Evolutionary conservation across 768 basidiomycete species (phyloP).

Genomic region (Galerina sulciceps): DNA sequence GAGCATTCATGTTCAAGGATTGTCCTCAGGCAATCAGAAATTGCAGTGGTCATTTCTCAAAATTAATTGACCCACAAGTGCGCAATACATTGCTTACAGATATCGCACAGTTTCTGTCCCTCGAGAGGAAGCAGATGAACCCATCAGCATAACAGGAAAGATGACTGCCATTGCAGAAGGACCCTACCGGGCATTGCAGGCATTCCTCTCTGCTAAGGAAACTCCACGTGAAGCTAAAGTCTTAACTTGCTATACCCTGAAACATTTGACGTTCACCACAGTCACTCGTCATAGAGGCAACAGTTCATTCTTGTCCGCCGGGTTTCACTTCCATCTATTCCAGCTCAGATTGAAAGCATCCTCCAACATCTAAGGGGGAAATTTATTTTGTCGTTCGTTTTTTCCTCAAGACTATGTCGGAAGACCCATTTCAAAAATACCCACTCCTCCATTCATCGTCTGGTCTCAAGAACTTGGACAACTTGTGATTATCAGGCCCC

Average conservation of each 20-base stretch:
- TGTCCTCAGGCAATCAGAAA: constrained; percentile 17
- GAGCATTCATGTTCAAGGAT: constrained; percentile 11
- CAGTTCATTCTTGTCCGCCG: not conserved
- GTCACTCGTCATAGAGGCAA: constrained; percentile 2
- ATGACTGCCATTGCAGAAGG: not conserved
- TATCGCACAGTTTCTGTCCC: constrained; percentile 3
- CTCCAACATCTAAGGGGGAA: not conserved
- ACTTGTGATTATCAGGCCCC: not conserved
- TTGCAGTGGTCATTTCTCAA: constrained; percentile 6
- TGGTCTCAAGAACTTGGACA: not conserved
- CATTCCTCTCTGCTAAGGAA: not conserved
- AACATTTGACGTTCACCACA: not conserved
- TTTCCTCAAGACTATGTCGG: not conserved
- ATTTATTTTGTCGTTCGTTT: not conserved
- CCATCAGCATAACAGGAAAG: not conserved
- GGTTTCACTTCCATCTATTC: not conserved
- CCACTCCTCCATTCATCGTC: not conserved
- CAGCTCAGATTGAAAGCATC: constrained; percentile 4
- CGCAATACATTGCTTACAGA: constrained; percentile 12
- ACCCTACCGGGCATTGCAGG: not conserved
- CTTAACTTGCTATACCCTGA: not conserved
- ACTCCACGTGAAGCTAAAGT: not conserved
- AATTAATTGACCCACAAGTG: constrained; percentile 16
- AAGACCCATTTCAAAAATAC: not conserved
- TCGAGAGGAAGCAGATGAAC: not conserved